phyloP scores from a whole-genome alignment of 495 filamentous ascomycete genomes.

The Recurvomyces mirabilis region DNA sequence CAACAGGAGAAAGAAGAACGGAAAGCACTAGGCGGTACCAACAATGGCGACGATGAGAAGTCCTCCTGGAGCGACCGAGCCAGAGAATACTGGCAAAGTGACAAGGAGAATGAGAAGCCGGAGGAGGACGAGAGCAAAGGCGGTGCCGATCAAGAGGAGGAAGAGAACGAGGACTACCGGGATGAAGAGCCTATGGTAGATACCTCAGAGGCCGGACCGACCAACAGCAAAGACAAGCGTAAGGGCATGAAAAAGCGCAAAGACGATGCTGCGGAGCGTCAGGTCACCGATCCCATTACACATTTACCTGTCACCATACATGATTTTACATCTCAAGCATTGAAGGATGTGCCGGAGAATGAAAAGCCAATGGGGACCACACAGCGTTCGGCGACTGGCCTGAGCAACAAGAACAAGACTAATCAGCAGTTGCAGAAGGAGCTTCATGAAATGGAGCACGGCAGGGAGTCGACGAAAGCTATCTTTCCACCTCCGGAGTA shows the following conservation, averaged over 20 bases:
- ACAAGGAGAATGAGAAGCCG: slow-evolving; percentile 18
- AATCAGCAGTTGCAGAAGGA: slow-evolving; percentile 37
- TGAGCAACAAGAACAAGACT: slow-evolving; percentile 37
- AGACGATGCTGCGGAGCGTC: slow-evolving; percentile 40
- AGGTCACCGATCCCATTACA: slow-evolving; percentile 64
- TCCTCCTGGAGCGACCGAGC: neutral
- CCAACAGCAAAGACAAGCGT: slow-evolving; percentile 46
- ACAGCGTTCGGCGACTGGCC: slow-evolving; percentile 36
- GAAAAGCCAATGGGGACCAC: slow-evolving; percentile 35
- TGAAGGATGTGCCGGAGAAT: slow-evolving; percentile 46
- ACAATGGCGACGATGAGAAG: slow-evolving; percentile 14
- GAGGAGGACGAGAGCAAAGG: slow-evolving; percentile 15
- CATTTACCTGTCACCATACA: slow-evolving; percentile 54
- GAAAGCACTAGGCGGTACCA: slow-evolving; percentile 26
- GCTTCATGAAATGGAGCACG: slow-evolving; percentile 36
- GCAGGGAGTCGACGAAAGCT: slow-evolving; percentile 40
- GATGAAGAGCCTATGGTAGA: slow-evolving; percentile 36
- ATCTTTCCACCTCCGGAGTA: slow-evolving; percentile 55
- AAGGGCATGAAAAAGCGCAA: slow-evolving; percentile 42
- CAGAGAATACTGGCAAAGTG: slow-evolving; percentile 1
- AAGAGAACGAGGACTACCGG: slow-evolving; percentile 18
- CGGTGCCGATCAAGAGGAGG: slow-evolving; percentile 9
- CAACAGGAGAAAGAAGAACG: slow-evolving; percentile 44
- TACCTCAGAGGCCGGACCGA: slow-evolving; percentile 40
- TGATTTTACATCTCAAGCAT: slow-evolving; percentile 50